Evolutionary conservation across 192 early-diverging fungal genomes (phyloP).

Genomic region (Coemansia sp.): DNA sequence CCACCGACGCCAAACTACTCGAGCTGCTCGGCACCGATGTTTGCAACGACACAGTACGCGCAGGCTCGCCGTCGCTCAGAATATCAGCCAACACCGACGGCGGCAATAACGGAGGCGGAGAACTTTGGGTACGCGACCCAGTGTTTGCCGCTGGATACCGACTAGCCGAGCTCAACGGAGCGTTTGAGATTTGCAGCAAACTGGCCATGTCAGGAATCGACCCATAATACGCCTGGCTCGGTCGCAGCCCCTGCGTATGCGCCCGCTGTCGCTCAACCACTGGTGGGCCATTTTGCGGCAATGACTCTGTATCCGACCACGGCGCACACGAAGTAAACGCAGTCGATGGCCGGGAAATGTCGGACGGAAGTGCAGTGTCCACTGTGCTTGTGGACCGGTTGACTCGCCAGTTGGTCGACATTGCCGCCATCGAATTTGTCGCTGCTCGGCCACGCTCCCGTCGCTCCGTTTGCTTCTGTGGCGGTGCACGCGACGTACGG

Average conservation of each 20-base stretch:
- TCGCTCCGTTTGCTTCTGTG: constrained; percentile 2
- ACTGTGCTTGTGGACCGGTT: constrained; percentile 12
- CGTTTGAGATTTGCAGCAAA: neutral
- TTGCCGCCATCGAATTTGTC: constrained; percentile 13
- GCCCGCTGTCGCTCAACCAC: neutral
- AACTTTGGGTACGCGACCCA: neutral
- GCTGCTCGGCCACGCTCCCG: constrained; percentile 6
- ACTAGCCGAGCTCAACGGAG: constrained; percentile 1
- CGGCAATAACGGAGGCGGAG: constrained; percentile 27
- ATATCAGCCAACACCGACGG: constrained; percentile 42
- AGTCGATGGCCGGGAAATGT: neutral
- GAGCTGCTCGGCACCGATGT: neutral
- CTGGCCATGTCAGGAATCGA: neutral
- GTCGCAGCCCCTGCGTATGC: neutral
- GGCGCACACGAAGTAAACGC: neutral
- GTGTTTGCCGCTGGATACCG: neutral
- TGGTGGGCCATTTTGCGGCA: neutral
- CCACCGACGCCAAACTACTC: neutral
- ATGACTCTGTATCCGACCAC: neutral
- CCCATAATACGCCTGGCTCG: constrained; percentile 1
- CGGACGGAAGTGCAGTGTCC: neutral
- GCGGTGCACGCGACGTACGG: neutral
- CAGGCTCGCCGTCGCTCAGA: constrained; percentile 19
- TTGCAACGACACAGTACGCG: constrained; percentile 2
- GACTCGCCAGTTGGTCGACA: constrained; percentile 26